Base-by-base conservation (phyloP, 495 filamentous ascomycete species). In the Bacidia gigantensis region DNA sequence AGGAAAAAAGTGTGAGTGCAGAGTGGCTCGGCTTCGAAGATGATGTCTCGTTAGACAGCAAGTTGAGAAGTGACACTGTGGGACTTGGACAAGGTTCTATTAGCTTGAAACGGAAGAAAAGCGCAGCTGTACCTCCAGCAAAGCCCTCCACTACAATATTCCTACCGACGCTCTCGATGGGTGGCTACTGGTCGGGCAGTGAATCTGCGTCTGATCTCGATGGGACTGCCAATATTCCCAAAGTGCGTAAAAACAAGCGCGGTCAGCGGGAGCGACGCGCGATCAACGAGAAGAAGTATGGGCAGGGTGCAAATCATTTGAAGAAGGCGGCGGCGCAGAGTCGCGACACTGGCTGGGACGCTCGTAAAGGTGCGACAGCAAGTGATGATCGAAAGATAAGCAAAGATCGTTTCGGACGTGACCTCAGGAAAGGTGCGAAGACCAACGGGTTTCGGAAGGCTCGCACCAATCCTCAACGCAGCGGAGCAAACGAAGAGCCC, bases 281-380 rank as follows among this genome's bases (percentile, higher is more conserved):
- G 9, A 74, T 96, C 46, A 89, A 83, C 83, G 90, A 96, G 72
- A 90, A 94, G 72, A 96, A 95, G 63, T 96, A 73, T 60, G 87
- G 87, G 1, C 65, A 72, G 1, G 71, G 74, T 29, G 88, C 88
- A 12, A 87, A 87, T 38, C 88, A 95, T 62, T 56, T 90, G 1
- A 71, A 75, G 50, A 69, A 72, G 0, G 23, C 68, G 46, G 38
- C 61, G 41, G 49, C 58, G 35, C 56, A 65, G 38, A 18, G 3
- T 21, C 60, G 71, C 46, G 72, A 76, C 61, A 63, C 51, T 46
- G 74, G 73, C 1, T 76, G 74, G 74, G 74, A 77, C 62, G 42
- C 55, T 11, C 58, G 67, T 18, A 62, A 62, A 44, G 74, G 73
- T 20, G 74, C 74, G 12, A 65, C 60, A 12, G 62, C 56, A 18